A percentile compares a stretch with the other conserved stretches of the same genome.
Evolutionary conservation across 441 rosid genomes (phyloP).

Genomic region (Croton setiger): DNA sequence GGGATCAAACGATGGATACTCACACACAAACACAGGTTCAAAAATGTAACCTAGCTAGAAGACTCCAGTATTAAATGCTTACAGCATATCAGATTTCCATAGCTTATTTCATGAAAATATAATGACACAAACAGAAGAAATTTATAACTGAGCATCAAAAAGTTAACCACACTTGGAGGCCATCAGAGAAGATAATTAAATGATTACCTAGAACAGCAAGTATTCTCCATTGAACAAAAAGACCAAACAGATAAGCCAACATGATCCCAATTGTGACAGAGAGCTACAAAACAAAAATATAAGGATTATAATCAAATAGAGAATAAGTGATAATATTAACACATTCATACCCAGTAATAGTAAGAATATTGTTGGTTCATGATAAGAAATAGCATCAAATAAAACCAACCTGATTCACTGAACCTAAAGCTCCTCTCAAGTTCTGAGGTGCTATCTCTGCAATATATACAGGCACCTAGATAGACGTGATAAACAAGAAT

Average conservation of each 20-base stretch:
- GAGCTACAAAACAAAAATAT: constrained; percentile 45
- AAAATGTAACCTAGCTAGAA: background rate
- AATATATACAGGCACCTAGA: constrained; percentile 83
- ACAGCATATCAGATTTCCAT: constrained; percentile 9
- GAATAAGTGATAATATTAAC: constrained; percentile 5
- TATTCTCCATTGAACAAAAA: constrained; percentile 76
- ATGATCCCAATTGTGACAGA: constrained; percentile 85
- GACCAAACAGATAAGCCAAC: constrained; percentile 81
- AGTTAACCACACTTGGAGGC: background rate
- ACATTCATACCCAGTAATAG: background rate
- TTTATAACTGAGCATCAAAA: background rate
- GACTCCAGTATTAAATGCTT: background rate
- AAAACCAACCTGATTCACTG: constrained; percentile 76
- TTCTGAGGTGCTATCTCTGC: constrained; percentile 90
- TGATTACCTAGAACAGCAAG: constrained; percentile 82
- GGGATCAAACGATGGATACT: background rate
- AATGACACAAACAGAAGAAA: background rate
- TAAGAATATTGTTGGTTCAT: constrained; percentile 6
- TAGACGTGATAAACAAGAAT: constrained; percentile 12
- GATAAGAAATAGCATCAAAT: constrained; percentile 7
- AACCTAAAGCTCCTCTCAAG: constrained; percentile 85
- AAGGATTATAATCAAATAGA: constrained; percentile 1
- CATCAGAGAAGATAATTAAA: constrained; percentile 19
- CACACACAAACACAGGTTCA: background rate
- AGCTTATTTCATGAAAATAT: background rate